phyloP scores from a whole-genome alignment of 2,329 filamentous ascomycete genomes.

The Talaromyces sp. region DNA sequence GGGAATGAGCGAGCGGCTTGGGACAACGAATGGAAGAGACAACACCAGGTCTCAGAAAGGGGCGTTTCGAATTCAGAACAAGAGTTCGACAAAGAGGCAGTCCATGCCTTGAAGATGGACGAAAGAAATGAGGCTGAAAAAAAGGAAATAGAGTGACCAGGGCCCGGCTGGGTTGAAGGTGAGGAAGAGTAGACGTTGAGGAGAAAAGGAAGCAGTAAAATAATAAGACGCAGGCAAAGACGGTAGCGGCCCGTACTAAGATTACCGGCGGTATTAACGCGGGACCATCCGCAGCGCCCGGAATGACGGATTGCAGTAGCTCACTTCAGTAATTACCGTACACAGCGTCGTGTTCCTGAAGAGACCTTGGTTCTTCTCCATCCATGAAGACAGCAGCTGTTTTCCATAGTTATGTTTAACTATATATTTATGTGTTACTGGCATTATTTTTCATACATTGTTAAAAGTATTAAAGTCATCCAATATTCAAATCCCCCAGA shows the following conservation, averaged over 20 bases:
- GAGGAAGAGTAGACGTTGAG: background rate
- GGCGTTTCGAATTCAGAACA: background rate
- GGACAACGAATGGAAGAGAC: constrained; percentile 17
- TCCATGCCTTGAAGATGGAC: constrained; percentile 14
- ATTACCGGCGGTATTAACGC: constrained; percentile 1
- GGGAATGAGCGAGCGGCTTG: constrained; percentile 10
- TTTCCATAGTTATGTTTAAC: background rate
- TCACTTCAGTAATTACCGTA: background rate
- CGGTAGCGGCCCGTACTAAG: background rate
- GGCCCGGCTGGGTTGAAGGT: background rate
- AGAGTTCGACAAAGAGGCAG: constrained; percentile 6
- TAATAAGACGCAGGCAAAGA: background rate
- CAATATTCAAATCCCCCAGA: background rate
- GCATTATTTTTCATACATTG: background rate
- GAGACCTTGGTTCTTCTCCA: background rate
- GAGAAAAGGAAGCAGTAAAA: background rate
- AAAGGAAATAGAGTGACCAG: background rate
- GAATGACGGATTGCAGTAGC: background rate
- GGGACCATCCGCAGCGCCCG: constrained; percentile 7
- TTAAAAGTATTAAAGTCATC: background rate
- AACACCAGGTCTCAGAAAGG: constrained; percentile 11
- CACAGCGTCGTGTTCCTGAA: background rate
- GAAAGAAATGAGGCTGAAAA: constrained; percentile 2
- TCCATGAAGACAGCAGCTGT: background rate
- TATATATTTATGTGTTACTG: background rate